These are phyloP conservation scores for Penicillium crustosum DNA, from an alignment of 2,329 filamentous ascomycete species.

Conservation along the genomic window DNA sequence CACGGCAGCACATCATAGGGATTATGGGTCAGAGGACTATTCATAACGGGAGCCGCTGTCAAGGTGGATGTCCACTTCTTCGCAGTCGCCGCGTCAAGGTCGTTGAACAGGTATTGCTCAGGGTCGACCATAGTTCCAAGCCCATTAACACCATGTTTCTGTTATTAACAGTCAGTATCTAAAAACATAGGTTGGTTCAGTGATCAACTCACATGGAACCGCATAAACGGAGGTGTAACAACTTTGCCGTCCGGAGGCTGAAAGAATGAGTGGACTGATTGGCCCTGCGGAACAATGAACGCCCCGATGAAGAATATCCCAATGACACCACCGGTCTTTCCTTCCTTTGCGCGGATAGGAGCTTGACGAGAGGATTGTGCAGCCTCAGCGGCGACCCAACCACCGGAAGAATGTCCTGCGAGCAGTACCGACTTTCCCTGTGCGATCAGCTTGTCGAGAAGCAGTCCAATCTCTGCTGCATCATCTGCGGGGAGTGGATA, in stretches of 20 bases:
- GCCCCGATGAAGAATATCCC: slow-evolving; percentile 33
- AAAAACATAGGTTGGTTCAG: accelerated
- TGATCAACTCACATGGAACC: slow-evolving; percentile 28
- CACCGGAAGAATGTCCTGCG: slow-evolving; percentile 35
- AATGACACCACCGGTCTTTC: slow-evolving; percentile 26
- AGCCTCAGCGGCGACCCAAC: slow-evolving; percentile 36
- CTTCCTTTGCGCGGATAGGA: slow-evolving; percentile 15
- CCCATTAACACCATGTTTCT: slow-evolving; percentile 22
- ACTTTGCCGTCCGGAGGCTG: slow-evolving; percentile 28
- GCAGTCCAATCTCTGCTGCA: not conserved
- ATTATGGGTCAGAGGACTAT: slow-evolving; percentile 32
- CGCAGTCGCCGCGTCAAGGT: slow-evolving; percentile 23
- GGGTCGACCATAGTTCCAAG: slow-evolving; percentile 27
- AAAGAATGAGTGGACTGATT: slow-evolving; percentile 34
- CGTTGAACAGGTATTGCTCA: slow-evolving; percentile 32
- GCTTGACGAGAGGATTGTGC: slow-evolving; percentile 30
- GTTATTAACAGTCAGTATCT: not conserved
- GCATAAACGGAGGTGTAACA: slow-evolving; percentile 27
- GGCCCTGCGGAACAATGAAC: slow-evolving; percentile 32
- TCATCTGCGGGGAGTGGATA: slow-evolving; percentile 26
- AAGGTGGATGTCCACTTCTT: slow-evolving; percentile 26
- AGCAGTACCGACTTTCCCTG: slow-evolving; percentile 33
- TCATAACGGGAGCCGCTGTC: slow-evolving; percentile 29
- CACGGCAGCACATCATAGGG: slow-evolving; percentile 34
- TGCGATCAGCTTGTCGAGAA: slow-evolving; percentile 5